These are phyloP conservation scores for Paramecium bursaria DNA, from an alignment of 73 alveolate genomes.

Conservation along the genomic window DNA sequence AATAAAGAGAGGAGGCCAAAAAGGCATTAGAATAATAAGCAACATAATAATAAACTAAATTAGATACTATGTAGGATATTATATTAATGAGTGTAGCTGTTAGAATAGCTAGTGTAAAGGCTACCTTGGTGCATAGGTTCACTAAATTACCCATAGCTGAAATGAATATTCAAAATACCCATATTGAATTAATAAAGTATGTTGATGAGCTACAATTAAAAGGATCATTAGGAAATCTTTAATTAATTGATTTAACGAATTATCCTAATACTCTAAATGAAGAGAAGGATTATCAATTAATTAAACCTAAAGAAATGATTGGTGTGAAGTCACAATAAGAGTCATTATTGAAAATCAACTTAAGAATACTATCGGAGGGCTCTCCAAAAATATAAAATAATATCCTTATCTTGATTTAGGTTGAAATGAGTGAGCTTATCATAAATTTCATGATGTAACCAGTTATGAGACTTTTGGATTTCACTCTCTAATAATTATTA, in stretches of 20 bases:
- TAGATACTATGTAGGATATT: slow-evolving; percentile 43
- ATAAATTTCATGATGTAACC: slow-evolving; percentile 56
- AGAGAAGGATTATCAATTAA: slow-evolving; percentile 51
- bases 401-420: slow-evolving; percentile 45
- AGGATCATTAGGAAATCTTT: slow-evolving; percentile 62
- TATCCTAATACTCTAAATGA: slow-evolving; percentile 50
- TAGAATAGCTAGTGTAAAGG: slow-evolving; percentile 42
- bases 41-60: background rate
- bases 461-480: slow-evolving; percentile 66
- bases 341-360: slow-evolving; percentile 30
- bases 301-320: slow-evolving; percentile 58
- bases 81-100: slow-evolving; percentile 37
- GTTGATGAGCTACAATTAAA: slow-evolving; percentile 54
- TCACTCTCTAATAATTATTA: slow-evolving; percentile 47
- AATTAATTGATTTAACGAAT: slow-evolving; percentile 56
- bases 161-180: slow-evolving; percentile 29
- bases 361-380: slow-evolving; percentile 38
- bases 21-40: slow-evolving; percentile 8
- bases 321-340: slow-evolving; percentile 32
- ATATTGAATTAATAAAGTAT: slow-evolving; percentile 22
- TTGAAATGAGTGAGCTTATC: slow-evolving; percentile 49
- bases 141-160: slow-evolving; percentile 53
- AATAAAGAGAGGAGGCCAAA: background rate
- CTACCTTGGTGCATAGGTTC: slow-evolving; percentile 38
- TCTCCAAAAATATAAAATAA: slow-evolving; percentile 51